Evolutionary conservation across 352 stramenopile species (phyloP).

Genomic region (Phytophthora brassicae): DNA sequence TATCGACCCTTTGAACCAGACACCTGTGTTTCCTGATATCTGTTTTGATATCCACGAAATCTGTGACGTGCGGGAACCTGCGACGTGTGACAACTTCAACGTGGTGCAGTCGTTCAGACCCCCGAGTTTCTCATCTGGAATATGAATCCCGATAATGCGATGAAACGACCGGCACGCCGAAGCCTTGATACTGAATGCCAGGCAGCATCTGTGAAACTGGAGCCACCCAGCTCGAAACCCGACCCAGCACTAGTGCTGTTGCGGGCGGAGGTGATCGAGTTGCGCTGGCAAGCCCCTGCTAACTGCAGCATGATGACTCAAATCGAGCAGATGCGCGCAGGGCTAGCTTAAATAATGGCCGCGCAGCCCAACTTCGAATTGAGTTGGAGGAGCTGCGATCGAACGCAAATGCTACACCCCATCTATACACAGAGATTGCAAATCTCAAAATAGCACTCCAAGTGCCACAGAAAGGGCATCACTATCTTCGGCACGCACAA

Average conservation of each 20-base stretch:
- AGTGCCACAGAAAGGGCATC: not conserved
- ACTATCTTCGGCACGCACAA: not conserved
- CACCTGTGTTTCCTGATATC: not conserved
- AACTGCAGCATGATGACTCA: not conserved
- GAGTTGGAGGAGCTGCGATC: not conserved
- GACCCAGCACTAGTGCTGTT: not conserved
- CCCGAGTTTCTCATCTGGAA: not conserved
- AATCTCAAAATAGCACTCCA: not conserved
- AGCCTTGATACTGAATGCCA: not conserved
- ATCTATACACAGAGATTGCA: slow-evolving; percentile 1
- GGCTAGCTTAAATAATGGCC: not conserved
- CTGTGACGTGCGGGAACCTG: not conserved
- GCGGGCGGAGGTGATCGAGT: not conserved
- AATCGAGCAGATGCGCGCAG: not conserved
- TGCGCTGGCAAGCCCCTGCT: not conserved
- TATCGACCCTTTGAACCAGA: too few relatives aligned
- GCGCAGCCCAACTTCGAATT: not conserved
- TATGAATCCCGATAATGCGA: not conserved
- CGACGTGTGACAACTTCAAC: slow-evolving; percentile 2
- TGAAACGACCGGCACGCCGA: not conserved
- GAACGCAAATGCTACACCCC: not conserved
- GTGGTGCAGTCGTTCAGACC: not conserved
- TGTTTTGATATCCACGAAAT: too few relatives aligned
- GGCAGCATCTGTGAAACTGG: not conserved
- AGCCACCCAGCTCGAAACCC: not conserved